These are phyloP conservation scores for Mycogone perniciosa DNA, from an alignment of 2,329 filamentous ascomycete species.

Conservation along the genomic window DNA sequence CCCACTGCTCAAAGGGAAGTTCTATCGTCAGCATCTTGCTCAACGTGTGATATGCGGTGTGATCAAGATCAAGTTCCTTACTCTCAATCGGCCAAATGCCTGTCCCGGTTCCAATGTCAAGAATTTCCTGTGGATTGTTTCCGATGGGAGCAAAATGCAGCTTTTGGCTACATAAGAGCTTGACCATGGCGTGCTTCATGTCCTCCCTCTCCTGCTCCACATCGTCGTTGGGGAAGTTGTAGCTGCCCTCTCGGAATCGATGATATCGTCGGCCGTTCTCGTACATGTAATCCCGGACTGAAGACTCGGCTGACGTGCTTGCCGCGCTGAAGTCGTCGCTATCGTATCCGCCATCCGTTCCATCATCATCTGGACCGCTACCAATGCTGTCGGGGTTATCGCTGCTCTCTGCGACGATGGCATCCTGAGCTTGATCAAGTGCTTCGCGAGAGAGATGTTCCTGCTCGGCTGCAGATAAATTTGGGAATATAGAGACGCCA, in stretches of 20 bases:
- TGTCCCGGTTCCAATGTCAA: conserved; percentile 55
- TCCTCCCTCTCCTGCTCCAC: conserved; percentile 53
- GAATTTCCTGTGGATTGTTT: conserved; percentile 39
- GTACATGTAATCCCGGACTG: conserved; percentile 43
- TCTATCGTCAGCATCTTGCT: neutral
- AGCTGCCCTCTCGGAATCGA: conserved; percentile 46
- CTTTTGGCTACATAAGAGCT: conserved; percentile 40
- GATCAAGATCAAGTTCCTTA: conserved; percentile 18
- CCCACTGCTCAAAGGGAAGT: conserved; percentile 35
- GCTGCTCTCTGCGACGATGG: conserved; percentile 28
- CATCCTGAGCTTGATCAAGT: conserved; percentile 29
- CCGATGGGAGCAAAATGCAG: conserved; percentile 48
- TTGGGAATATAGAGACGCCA: conserved; percentile 31
- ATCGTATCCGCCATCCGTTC: conserved; percentile 32
- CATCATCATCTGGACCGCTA: conserved; percentile 10
- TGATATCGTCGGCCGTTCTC: conserved; percentile 57
- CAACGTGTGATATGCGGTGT: too few relatives aligned
- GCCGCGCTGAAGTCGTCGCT: conserved; percentile 31
- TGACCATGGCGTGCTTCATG: conserved; percentile 49
- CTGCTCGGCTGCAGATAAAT: conserved; percentile 29
- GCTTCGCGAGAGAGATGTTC: conserved; percentile 31
- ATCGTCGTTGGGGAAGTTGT: conserved; percentile 56
- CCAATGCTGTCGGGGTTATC: conserved; percentile 5
- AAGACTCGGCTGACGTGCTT: conserved; percentile 33
- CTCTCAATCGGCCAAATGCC: conserved; percentile 55